These are phyloP conservation scores for Kodamaea sp. DNA, from an alignment of 1,139 yeast genomes.

Conservation along the genomic window DNA sequence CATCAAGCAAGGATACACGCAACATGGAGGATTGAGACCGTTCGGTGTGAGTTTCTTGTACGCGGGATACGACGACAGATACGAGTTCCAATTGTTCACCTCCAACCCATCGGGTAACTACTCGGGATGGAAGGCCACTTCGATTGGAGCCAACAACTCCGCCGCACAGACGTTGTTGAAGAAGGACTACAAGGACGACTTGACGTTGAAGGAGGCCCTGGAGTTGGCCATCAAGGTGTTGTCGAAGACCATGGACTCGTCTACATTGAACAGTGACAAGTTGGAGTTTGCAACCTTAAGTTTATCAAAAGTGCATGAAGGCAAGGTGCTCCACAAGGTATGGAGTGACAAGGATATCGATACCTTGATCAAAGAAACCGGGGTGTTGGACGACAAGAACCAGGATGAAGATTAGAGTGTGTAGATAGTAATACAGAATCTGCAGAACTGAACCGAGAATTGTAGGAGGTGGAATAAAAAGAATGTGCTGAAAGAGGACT, in stretches of 20 bases:
- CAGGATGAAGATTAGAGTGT: slow-evolving; percentile 18
- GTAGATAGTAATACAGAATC: too few species aligned
- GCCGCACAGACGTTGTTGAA: slow-evolving; percentile 95
- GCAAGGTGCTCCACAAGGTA: slow-evolving; percentile 64
- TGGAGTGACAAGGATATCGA: slow-evolving; percentile 84
- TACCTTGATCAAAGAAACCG: slow-evolving; percentile 68
- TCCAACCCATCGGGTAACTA: slow-evolving; percentile 97
- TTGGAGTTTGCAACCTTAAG: slow-evolving; percentile 80
- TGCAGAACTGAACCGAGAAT: too few species aligned
- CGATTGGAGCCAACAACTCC: slow-evolving; percentile 94
- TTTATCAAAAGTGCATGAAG: slow-evolving; percentile 50
- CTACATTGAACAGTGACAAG: slow-evolving; percentile 82
- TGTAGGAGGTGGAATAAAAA: too few species aligned
- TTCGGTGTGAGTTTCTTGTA: slow-evolving; percentile 95
- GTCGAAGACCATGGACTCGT: slow-evolving; percentile 90
- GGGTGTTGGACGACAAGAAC: slow-evolving; percentile 55
- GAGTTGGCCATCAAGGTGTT: slow-evolving; percentile 89
- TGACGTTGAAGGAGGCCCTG: slow-evolving; percentile 75
- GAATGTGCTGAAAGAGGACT: too few species aligned
- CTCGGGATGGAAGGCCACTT: slow-evolving; percentile 97
- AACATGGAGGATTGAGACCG: slow-evolving; percentile 97
- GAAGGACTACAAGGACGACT: slow-evolving; percentile 89
- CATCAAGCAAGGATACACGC: slow-evolving; percentile 96
- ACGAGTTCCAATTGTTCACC: slow-evolving; percentile 89
- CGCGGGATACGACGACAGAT: slow-evolving; percentile 92